phyloP scores from a whole-genome alignment of 345 rosid species.

The Adansonia digitata region DNA sequence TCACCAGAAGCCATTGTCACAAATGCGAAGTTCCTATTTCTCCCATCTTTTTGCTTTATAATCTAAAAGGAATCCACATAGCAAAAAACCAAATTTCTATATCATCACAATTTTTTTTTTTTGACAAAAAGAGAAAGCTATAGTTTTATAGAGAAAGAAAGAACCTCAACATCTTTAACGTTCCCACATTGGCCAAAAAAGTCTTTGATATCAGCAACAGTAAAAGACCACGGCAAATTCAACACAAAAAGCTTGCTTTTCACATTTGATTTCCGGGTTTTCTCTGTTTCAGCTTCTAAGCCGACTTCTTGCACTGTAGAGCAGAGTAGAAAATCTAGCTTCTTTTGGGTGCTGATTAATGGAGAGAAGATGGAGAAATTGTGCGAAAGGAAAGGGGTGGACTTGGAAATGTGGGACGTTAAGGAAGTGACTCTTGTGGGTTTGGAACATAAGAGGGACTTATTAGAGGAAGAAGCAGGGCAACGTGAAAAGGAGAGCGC shows the following conservation, averaged over 20 bases:
- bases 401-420: slow-evolving; percentile 16
- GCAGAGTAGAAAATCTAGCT: slow-evolving; percentile 20
- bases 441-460: slow-evolving; percentile 24
- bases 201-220: slow-evolving; percentile 54
- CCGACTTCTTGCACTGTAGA: slow-evolving; percentile 45
- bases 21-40: slow-evolving; percentile 63
- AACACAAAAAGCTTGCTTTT: slow-evolving; percentile 68
- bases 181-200: slow-evolving; percentile 75
- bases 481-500: slow-evolving; percentile 33
- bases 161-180: slow-evolving; percentile 74
- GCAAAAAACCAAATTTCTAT: slow-evolving; percentile 5
- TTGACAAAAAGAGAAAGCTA: not conserved
- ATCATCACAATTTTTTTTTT: not conserved
- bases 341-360: slow-evolving; percentile 7
- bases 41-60: slow-evolving; percentile 67
- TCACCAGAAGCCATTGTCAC: slow-evolving; percentile 71
- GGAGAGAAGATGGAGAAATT: slow-evolving; percentile 15
- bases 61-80: slow-evolving; percentile 34
- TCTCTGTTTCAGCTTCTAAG: slow-evolving; percentile 34
- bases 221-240: slow-evolving; percentile 77
- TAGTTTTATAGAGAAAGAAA: not conserved
- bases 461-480: slow-evolving; percentile 22
- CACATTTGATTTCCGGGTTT: slow-evolving; percentile 35
- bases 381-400: slow-evolving; percentile 18
- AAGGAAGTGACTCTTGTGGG: slow-evolving; percentile 7